Conservation (phyloP, 805 yeast species). For the Wickerhamomyces queroliae region DNA sequence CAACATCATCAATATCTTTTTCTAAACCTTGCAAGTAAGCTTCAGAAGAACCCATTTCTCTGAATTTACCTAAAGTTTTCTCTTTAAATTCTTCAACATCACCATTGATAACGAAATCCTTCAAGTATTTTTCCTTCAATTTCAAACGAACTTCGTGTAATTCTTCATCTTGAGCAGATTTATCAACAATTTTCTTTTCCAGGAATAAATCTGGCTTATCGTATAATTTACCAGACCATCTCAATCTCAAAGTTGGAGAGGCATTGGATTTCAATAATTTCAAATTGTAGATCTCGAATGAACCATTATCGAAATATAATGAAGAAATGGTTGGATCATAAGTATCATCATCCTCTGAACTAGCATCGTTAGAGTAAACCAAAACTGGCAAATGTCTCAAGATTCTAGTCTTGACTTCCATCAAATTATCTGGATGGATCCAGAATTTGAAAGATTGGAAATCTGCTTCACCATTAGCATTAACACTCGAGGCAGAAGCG, state of each 20-base stretch:
- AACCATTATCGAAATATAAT: slow-evolving; percentile 78
- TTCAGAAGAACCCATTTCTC: slow-evolving; percentile 51
- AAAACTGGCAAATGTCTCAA: slow-evolving; percentile 90
- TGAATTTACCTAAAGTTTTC: slow-evolving; percentile 54
- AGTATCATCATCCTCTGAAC: slow-evolving; percentile 32
- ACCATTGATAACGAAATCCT: slow-evolving; percentile 59
- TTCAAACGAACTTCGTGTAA: slow-evolving; percentile 60
- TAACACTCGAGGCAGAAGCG: slow-evolving; percentile 20
- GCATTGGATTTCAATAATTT: slow-evolving; percentile 65
- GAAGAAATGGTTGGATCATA: slow-evolving; percentile 83
- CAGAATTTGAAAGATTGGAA: slow-evolving; percentile 80
- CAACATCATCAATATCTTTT: slow-evolving; percentile 52
- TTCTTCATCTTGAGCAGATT: slow-evolving; percentile 36
- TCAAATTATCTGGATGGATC: slow-evolving; percentile 94
- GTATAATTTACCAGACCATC: slow-evolving; percentile 84
- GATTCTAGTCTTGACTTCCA: slow-evolving; percentile 96
- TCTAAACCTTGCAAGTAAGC: slow-evolving; percentile 46
- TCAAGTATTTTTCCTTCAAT: slow-evolving; percentile 77
- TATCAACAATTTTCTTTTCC: slow-evolving; percentile 73
- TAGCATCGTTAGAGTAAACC: slow-evolving; percentile 53
- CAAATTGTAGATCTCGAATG: slow-evolving; percentile 81
- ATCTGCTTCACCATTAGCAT: slow-evolving; percentile 23
- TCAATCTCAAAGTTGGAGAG: slow-evolving; percentile 73
- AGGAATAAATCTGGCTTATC: slow-evolving; percentile 74
- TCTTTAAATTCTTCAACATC: slow-evolving; percentile 36